Evolutionary conservation across 441 rosid species (phyloP), one percentile per base, ranked within the genome.

Genomic region (Euphorbia corollata): DNA sequence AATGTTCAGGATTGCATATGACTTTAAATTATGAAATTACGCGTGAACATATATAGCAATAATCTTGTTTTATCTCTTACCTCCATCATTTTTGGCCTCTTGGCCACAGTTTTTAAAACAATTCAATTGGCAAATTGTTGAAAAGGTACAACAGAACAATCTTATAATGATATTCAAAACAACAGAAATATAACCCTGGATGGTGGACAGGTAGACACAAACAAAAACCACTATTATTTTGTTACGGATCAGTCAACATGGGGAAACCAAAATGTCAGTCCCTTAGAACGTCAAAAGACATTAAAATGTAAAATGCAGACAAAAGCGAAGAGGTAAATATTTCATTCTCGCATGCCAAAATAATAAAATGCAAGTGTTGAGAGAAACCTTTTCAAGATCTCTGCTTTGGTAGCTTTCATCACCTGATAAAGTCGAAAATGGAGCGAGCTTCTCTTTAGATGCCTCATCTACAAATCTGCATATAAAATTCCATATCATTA

Each of bases 321-420:
- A 8, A 1, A 41, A 6, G 54, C 6, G 43, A 59, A 56, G 15
- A 2, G 50, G 38, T 19, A 15, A 5, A 24, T 48, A 4, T 6
- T 10, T 43, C 34, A 20, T 9, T 60, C 16, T 61, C 30, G 4
- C 10, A 20, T 48, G 36, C 30, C 34, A 27, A 55, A 57, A 11
- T 15, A 43, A 12, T 18, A 19, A 3, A 70, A 63, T 16, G 38
- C 19, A 6, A 30, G 12, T 63, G 34, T 55, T 56, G 22, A 56
- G 53, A 53, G 16, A 60, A 68, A 91, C 99, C 99, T 94, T 94
- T 77, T 94, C 99, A 68, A 94, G 99, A 79, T 94, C 99, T 65
- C 94, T 82, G 81, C 68, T 91, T 74, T 91, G 96, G 82, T 94
- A 94, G 85, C 96, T 89, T 77, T 88, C 99, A 6, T 87, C 92